Percentiles rank a stretch among this genome's conserved stretches.
These are phyloP conservation scores for Xylaria acuta DNA, from an alignment of 495 filamentous ascomycete genomes.

Conservation along the genomic window DNA sequence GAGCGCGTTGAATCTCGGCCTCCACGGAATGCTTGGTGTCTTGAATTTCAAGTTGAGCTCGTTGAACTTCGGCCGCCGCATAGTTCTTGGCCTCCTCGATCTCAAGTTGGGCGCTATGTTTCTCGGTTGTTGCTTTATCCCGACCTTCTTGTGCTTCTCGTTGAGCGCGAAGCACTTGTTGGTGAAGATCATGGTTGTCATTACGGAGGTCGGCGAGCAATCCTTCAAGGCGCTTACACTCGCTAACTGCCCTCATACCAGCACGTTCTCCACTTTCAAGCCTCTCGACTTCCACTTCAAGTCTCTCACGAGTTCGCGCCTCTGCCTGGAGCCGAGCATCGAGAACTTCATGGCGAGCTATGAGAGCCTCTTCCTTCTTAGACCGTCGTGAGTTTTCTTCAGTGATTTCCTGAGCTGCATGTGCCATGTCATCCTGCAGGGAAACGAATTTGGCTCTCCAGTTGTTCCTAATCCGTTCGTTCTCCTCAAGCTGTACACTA, in stretches of 20 bases:
- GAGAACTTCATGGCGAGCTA: constrained; percentile 78
- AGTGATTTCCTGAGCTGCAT: constrained; percentile 74
- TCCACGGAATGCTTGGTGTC: constrained; percentile 82
- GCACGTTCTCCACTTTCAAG: constrained; percentile 79
- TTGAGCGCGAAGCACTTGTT: constrained; percentile 71
- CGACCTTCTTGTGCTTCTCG: constrained; percentile 83
- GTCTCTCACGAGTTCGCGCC: constrained; percentile 73
- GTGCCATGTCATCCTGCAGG: constrained; percentile 83
- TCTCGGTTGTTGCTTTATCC: constrained; percentile 75
- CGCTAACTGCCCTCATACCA: constrained; percentile 61
- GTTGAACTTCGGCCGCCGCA: constrained; percentile 78
- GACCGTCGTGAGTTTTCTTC: constrained; percentile 78
- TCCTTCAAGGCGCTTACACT: constrained; percentile 68
- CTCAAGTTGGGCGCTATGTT: constrained; percentile 71
- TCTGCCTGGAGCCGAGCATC: constrained; percentile 79
- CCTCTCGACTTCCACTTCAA: constrained; percentile 78
- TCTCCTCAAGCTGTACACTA: constrained; percentile 81
- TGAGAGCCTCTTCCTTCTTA: constrained; percentile 74
- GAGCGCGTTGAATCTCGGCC: constrained; percentile 77
- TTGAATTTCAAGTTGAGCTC: constrained; percentile 79
- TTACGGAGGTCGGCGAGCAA: constrained; percentile 67
- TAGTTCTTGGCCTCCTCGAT: constrained; percentile 80
- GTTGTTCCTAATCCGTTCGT: constrained; percentile 74
- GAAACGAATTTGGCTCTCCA: constrained; percentile 81
- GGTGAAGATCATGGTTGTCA: constrained; percentile 72